Evolutionary conservation across 139 green algal genomes (phyloP), one percentile per base, ranked within the genome.

Genomic region (Coelastrella sp.): DNA sequence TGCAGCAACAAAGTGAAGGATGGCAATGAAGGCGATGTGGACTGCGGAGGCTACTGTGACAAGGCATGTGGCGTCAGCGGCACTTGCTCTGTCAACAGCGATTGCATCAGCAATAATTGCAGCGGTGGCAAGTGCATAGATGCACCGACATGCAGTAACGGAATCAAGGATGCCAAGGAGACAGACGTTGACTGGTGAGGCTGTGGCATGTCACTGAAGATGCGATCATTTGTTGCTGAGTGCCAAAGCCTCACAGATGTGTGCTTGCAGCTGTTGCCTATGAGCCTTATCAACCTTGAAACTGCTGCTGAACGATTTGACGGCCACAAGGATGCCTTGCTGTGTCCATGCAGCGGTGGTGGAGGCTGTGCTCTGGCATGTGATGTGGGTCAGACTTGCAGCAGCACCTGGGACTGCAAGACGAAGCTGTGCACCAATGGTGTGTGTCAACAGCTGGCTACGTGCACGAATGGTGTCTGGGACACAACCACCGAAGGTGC

Each of bases 111-210:
- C 11, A 49, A 68, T 35, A 25, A 63, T 4, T 87, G 82, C 82
- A 74, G 60, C 49, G 58, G 22, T 24, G 82, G 63, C 63, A 87
- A 20, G 20, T 87, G 82, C 58, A 35, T 9, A 15, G 57, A 87
- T 17, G 82, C 82, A 6, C 7, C 25, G 6, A 87, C 63, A 24
- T 87, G 82, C 82, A 87, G 12, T 63, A 87, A 87, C 17, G 20
- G 24, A 10, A 17, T 49, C 12, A 87, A 75, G 63, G 82, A 87
- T 63, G 82, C 15, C 82, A 61, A 15, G 15, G 82, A 87, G n/a
- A 78, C 82, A 78, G 81, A 86, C 6, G 11, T 86, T 22, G 81
- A 86, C 60, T 86, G 81, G 81, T 86, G 20, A 86, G 81, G 15
- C n/a, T 7, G 15, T 20, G 65, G 24, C 14, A 72, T 14, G 15